Conservation (phyloP, 1,139 yeast species). For the Geotrichum fermentans region DNA sequence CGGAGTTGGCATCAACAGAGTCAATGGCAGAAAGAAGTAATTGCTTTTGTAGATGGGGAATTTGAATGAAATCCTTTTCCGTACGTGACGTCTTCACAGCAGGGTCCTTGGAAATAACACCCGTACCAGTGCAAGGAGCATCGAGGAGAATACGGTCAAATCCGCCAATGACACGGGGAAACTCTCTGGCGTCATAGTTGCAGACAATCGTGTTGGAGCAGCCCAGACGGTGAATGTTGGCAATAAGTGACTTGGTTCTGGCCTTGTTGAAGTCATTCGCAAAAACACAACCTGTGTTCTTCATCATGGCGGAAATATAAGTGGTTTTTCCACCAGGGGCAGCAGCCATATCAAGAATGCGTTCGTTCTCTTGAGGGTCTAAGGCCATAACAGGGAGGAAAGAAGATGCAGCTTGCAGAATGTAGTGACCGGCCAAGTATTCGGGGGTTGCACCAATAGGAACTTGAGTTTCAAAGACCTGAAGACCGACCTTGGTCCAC, state of each 20-base stretch:
- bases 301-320: slow-evolving; percentile 92
- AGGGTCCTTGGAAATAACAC: slow-evolving; percentile 97
- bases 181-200: slow-evolving; percentile 96
- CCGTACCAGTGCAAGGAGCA: slow-evolving; percentile 99
- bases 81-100: slow-evolving; percentile 90
- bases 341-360: slow-evolving; percentile 97
- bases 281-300: slow-evolving; percentile 93
- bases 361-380: slow-evolving; percentile 92
- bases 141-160: slow-evolving; percentile 91
- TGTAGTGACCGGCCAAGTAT: slow-evolving; percentile 95
- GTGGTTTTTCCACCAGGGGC: slow-evolving; percentile 99
- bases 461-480: slow-evolving; percentile 94
- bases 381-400: slow-evolving; percentile 97
- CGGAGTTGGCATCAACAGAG: slow-evolving; percentile 87
- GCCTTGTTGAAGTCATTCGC: slow-evolving; percentile 97
- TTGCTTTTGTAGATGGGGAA: slow-evolving; percentile 95
- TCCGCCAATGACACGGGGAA: slow-evolving; percentile 97
- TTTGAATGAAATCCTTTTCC: slow-evolving; percentile 92
- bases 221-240: slow-evolving; percentile 94
- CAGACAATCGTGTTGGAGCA: slow-evolving; percentile 95
- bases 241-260: slow-evolving; percentile 92
- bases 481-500: slow-evolving; percentile 98
- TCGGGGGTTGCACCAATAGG: slow-evolving; percentile 99
- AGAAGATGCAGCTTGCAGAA: slow-evolving; percentile 96
- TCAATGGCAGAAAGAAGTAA: slow-evolving; percentile 90